phyloP scores from a whole-genome alignment of 192 early-diverging fungal species.

The Pecoramyces ruminantium region DNA sequence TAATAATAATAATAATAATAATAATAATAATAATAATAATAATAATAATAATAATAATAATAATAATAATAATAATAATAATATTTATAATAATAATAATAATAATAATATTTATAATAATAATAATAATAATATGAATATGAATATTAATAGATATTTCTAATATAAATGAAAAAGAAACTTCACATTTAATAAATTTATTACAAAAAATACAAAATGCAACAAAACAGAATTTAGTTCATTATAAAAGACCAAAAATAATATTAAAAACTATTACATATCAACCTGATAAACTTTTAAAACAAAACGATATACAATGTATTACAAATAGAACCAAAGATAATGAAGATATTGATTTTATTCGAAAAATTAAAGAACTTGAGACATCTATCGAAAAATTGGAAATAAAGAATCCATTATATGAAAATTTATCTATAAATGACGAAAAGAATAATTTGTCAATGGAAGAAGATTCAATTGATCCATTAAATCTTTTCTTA shows the following conservation, averaged over 20 bases:
- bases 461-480: neutral
- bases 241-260: neutral
- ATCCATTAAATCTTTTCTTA: neutral
- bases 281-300: neutral
- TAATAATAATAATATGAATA: too few relatives aligned
- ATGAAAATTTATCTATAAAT: neutral
- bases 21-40: too few relatives aligned
- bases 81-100: too few relatives aligned
- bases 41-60: too few relatives aligned
- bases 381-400: neutral
- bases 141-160: neutral
- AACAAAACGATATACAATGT: too few relatives aligned
- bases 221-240: neutral
- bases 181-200: neutral
- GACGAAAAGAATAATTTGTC: neutral
- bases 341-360: too few relatives aligned
- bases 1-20: too few relatives aligned
- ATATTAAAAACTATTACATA: neutral
- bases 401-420: neutral
- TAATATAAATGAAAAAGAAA: neutral
- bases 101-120: too few relatives aligned
- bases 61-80: too few relatives aligned
- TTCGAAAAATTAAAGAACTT: neutral
- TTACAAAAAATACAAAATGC: neutral
- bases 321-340: too few relatives aligned